Percentiles rank a stretch among this genome's conserved stretches.
Evolutionary conservation across 306 rosid species (phyloP).

Genomic region (Macrotyloma uniflorum): DNA sequence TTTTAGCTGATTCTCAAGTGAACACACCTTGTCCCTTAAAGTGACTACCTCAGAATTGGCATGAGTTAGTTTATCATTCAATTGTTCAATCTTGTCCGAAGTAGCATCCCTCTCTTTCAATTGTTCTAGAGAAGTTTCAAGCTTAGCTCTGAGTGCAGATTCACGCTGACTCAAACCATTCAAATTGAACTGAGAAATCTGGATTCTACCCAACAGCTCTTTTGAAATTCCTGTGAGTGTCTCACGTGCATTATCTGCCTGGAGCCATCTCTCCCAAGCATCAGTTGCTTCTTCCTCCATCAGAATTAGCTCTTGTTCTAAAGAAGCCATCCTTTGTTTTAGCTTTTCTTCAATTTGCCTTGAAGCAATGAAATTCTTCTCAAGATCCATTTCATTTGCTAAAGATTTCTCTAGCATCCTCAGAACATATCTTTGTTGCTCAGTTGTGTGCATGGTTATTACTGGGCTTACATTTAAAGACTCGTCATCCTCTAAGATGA

Average conservation of each 20-base stretch:
- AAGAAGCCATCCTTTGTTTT: constrained; percentile 51
- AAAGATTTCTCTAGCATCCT: constrained; percentile 87
- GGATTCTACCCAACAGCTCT: constrained; percentile 64
- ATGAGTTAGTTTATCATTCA: constrained; percentile 42
- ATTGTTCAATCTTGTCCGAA: constrained; percentile 39
- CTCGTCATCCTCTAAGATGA: constrained; percentile 49
- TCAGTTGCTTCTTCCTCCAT: constrained; percentile 70
- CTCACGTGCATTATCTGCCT: constrained; percentile 65
- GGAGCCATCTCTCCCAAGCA: constrained; percentile 66
- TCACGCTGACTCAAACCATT: constrained; percentile 61
- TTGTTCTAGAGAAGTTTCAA: constrained; percentile 45
- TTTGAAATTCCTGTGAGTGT: constrained; percentile 65
- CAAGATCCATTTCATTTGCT: constrained; percentile 85
- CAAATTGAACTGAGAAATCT: constrained; percentile 69
- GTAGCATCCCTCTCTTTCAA: constrained; percentile 48
- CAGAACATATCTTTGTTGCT: constrained; percentile 68
- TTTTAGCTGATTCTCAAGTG: constrained; percentile 63
- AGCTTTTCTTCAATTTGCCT: constrained; percentile 63
- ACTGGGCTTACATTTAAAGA: constrained; percentile 32
- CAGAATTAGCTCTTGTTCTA: constrained; percentile 56
- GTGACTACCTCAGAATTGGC: constrained; percentile 47
- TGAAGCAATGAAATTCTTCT: constrained; percentile 63
- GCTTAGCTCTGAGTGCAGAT: constrained; percentile 63
- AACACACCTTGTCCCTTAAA: constrained; percentile 47
- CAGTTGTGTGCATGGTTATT: constrained; percentile 67